Percentiles rank a stretch among this genome's conserved stretches.
Conservation (phyloP, 306 rosid species). For the Boehmeria nivea region DNA sequence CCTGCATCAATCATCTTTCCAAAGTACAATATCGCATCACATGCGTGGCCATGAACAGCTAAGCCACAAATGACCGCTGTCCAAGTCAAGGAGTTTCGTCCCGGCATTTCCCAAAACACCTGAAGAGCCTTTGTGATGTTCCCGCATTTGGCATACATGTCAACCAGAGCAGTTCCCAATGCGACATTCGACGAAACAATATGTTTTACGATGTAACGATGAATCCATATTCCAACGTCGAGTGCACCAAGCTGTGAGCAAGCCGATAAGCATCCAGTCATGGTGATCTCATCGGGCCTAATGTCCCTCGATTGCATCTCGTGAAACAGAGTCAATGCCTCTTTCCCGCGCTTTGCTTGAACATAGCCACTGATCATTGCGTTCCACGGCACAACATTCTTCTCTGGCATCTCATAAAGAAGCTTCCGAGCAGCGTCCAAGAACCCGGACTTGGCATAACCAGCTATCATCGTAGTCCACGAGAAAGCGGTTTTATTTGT, state of each 20-base stretch:
- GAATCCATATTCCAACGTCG: slow-evolving; percentile 79
- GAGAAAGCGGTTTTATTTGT: slow-evolving; percentile 54
- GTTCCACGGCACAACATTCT: slow-evolving; percentile 72
- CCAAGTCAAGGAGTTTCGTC: slow-evolving; percentile 75
- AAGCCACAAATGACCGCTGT: slow-evolving; percentile 73
- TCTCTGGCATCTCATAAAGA: slow-evolving; percentile 55
- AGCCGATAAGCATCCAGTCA: slow-evolving; percentile 65
- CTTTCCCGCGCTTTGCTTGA: slow-evolving; percentile 62
- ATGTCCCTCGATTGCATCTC: slow-evolving; percentile 64
- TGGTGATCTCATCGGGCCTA: slow-evolving; percentile 61
- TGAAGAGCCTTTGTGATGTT: slow-evolving; percentile 58
- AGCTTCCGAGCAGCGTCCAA: slow-evolving; percentile 47
- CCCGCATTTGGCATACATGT: slow-evolving; percentile 89
- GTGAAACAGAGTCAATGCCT: slow-evolving; percentile 68
- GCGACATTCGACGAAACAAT: slow-evolving; percentile 44
- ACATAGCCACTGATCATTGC: slow-evolving; percentile 75
- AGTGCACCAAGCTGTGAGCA: slow-evolving; percentile 84
- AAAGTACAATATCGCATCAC: slow-evolving; percentile 56
- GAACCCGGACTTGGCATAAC: slow-evolving; percentile 67
- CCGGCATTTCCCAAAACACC: slow-evolving; percentile 60
- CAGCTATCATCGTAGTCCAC: slow-evolving; percentile 72
- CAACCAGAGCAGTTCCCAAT: slow-evolving; percentile 71
- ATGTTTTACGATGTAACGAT: slow-evolving; percentile 52
- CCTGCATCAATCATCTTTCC: slow-evolving; percentile 53
- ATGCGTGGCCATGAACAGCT: slow-evolving; percentile 63